phyloP scores from a whole-genome alignment of 306 rosid genomes.

The Prunus fruticosa region DNA sequence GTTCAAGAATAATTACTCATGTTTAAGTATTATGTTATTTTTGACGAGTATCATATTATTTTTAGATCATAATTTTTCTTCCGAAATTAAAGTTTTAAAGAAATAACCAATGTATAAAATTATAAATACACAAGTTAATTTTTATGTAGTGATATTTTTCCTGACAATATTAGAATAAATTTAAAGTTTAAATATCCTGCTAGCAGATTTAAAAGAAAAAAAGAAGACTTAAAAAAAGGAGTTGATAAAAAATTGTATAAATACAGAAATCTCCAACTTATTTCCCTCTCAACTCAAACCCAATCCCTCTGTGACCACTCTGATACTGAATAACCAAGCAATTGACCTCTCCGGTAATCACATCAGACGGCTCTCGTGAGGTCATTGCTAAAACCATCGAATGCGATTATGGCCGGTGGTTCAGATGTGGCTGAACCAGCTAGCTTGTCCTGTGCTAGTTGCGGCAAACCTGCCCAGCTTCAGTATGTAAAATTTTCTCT shows the following conservation, averaged over 20 bases:
- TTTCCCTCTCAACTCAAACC: conserved; percentile 3
- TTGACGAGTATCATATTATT: no score
- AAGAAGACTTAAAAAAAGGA: neutral
- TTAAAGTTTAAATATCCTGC: no score
- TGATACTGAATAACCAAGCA: neutral
- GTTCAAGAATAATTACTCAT: no score
- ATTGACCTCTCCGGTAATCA: conserved; percentile 7
- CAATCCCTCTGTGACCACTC: neutral
- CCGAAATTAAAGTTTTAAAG: no score
- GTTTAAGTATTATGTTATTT: no score
- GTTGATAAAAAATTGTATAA: neutral
- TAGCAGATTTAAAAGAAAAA: neutral
- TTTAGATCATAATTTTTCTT: no score
- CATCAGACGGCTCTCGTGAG: neutral
- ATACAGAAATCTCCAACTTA: neutral
- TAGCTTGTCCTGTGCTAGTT: conserved; percentile 57
- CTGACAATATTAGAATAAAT: no score
- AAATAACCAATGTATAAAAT: no score
- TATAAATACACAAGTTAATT: no score
- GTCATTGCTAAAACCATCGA: neutral
- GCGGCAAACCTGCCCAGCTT: conserved; percentile 79
- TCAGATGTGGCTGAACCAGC: conserved; percentile 43
- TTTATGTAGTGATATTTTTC: no score
- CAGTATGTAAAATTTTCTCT: conserved; percentile 46
- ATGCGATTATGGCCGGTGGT: conserved; percentile 50